These are phyloP conservation scores for Fagopyrum tataricum DNA, from an alignment of 148 eudicot genomes.

Conservation along the genomic window DNA sequence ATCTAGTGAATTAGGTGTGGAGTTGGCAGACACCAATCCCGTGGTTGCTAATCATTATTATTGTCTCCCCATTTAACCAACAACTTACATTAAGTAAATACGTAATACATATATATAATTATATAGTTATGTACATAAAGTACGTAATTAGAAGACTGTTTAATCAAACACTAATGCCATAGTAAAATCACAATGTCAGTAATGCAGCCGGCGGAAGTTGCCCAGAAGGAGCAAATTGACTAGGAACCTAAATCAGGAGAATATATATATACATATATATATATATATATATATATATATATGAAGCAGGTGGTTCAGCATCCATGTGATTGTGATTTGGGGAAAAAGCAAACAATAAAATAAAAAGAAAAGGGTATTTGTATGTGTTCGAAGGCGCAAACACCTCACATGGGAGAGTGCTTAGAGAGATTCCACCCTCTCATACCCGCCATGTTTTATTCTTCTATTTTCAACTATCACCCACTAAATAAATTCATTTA, in stretches of 20 bases:
- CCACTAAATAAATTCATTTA: no score
- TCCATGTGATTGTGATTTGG: constrained; percentile 9
- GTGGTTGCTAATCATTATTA: neutral
- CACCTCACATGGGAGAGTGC: neutral
- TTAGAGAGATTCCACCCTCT: neutral
- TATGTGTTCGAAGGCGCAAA: neutral
- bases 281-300: no score
- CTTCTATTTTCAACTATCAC: neutral
- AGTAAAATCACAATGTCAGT: neutral
- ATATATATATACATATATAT: no score
- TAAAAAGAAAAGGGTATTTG: neutral
- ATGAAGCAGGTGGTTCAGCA: no score
- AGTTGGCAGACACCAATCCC: neutral
- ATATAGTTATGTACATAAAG: neutral
- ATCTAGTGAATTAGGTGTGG: neutral
- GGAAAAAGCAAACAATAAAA: neutral
- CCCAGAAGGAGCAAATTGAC: neutral
- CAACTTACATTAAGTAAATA: neutral
- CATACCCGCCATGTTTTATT: neutral
- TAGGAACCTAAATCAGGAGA: no score
- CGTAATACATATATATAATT: no score
- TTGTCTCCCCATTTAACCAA: neutral
- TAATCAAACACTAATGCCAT: neutral
- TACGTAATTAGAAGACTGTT: neutral
- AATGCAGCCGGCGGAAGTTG: neutral